These are phyloP conservation scores for Immersiporthe knoxdaviesiana DNA, from an alignment of 2,329 filamentous ascomycete species.

Conservation along the genomic window DNA sequence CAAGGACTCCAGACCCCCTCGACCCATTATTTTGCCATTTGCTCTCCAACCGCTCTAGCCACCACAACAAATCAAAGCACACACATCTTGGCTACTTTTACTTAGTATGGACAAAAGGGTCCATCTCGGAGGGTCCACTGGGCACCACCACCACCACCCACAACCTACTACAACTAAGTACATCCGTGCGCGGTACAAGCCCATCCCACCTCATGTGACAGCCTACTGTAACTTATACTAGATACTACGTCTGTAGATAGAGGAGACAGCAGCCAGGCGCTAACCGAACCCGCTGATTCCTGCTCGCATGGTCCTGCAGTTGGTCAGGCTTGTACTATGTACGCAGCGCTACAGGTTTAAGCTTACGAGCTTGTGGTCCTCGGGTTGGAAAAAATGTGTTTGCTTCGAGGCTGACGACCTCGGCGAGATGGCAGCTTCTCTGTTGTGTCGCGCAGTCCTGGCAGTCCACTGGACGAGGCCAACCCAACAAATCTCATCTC, in stretches of 20 bases:
- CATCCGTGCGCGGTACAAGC: neutral
- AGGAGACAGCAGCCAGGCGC: neutral
- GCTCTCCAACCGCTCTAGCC: slow-evolving; percentile 25
- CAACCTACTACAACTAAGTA: no score
- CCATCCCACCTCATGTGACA: slow-evolving; percentile 16
- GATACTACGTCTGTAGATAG: no score
- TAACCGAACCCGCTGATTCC: slow-evolving; percentile 12
- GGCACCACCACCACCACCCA: slow-evolving; percentile 5
- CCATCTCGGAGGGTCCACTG: slow-evolving; percentile 20
- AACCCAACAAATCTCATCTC: neutral
- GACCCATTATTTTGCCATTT: slow-evolving; percentile 10
- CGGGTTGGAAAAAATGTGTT: neutral
- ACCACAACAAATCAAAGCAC: slow-evolving; percentile 13
- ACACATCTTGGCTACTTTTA: neutral
- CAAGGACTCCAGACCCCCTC: neutral
- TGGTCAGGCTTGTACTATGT: no score
- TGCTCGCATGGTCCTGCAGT: neutral
- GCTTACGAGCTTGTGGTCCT: slow-evolving; percentile 5
- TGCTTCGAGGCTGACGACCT: slow-evolving; percentile 3
- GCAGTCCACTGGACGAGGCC: neutral
- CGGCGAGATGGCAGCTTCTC: neutral
- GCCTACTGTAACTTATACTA: no score
- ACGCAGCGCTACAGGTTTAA: neutral
- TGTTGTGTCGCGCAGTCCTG: neutral
- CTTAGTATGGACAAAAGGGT: slow-evolving; percentile 7